Evolutionary conservation across 495 filamentous ascomycete species (phyloP).

Genomic region (Penicillium coprophilum): DNA sequence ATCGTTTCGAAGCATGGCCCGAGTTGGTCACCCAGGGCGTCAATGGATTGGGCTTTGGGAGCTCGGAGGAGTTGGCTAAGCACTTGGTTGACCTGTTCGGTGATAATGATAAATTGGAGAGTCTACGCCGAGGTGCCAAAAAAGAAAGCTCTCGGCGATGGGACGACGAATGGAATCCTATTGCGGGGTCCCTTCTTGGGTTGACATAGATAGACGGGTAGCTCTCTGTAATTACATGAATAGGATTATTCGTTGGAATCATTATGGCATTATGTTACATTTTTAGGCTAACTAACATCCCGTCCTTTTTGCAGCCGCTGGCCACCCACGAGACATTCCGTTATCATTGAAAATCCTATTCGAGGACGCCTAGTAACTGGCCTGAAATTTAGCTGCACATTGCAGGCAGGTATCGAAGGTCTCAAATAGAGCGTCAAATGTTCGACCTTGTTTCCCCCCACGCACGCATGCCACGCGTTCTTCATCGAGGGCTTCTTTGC

Average conservation of each 20-base stretch:
- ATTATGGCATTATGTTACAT: neutral
- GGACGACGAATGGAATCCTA: conserved; percentile 91
- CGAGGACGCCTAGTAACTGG: conserved; percentile 10
- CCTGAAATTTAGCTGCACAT: conserved; percentile 52
- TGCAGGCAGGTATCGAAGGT: conserved; percentile 56
- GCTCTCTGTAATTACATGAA: neutral
- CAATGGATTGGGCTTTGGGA: conserved; percentile 81
- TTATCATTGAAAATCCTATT: neutral
- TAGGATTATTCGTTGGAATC: neutral
- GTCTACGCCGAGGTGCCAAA: conserved; percentile 68
- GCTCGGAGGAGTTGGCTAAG: conserved; percentile 56
- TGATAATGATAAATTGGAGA: conserved; percentile 52
- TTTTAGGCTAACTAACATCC: neutral
- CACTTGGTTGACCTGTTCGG: conserved; percentile 64
- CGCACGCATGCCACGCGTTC: conserved; percentile 27
- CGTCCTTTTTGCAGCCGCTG: neutral
- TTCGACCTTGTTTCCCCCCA: conserved; percentile 19
- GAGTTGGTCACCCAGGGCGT: conserved; percentile 83
- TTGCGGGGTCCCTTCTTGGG: conserved; percentile 70
- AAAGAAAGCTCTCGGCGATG: conserved; percentile 77
- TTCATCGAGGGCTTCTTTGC: conserved; percentile 49
- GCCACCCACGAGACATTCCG: neutral
- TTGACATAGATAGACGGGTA: conserved; percentile 35
- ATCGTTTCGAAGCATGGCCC: conserved; percentile 76
- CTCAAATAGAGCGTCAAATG: conserved; percentile 37